Evolutionary conservation across 148 eudicot genomes (phyloP).

Genomic region (Rhododendron griersonianum): DNA sequence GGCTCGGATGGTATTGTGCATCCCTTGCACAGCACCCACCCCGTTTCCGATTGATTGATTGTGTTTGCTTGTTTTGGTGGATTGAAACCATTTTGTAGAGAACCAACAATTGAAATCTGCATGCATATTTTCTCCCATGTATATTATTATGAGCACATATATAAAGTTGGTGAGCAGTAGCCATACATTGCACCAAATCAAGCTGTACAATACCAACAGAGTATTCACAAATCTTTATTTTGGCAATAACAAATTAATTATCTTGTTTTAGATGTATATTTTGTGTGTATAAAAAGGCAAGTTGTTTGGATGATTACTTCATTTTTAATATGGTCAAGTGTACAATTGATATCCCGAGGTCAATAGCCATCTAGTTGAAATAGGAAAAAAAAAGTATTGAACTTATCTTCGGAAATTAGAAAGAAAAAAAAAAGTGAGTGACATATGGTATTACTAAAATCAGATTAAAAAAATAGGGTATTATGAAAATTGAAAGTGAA

Average conservation of each 20-base stretch:
- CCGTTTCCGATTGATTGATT: not conserved
- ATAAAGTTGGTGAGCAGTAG: not conserved
- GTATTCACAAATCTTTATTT: not conserved
- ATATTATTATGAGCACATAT: not conserved
- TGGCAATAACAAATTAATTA: not conserved
- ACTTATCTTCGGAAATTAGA: too few species aligned
- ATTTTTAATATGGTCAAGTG: too few species aligned
- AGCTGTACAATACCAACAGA: not conserved
- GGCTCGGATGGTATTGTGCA: too few species aligned
- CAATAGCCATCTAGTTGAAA: not conserved
- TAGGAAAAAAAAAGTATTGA: not conserved
- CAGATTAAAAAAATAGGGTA: not conserved
- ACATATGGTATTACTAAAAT: not conserved
- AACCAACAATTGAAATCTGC: not conserved
- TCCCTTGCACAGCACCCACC: too few species aligned
- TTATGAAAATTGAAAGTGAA: not conserved
- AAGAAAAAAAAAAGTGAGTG: not conserved
- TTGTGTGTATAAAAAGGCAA: not conserved
- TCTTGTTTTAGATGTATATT: not conserved
- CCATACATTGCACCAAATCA: not conserved
- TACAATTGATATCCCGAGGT: too few species aligned
- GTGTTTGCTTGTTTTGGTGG: not conserved
- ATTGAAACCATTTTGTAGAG: not conserved
- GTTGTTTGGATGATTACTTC: too few species aligned
- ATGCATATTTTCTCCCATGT: not conserved